A percentile compares a stretch with the other conserved stretches of the same genome.
Conservation (phyloP, 2,329 filamentous ascomycete genomes). For the Penicillium sp. region DNA sequence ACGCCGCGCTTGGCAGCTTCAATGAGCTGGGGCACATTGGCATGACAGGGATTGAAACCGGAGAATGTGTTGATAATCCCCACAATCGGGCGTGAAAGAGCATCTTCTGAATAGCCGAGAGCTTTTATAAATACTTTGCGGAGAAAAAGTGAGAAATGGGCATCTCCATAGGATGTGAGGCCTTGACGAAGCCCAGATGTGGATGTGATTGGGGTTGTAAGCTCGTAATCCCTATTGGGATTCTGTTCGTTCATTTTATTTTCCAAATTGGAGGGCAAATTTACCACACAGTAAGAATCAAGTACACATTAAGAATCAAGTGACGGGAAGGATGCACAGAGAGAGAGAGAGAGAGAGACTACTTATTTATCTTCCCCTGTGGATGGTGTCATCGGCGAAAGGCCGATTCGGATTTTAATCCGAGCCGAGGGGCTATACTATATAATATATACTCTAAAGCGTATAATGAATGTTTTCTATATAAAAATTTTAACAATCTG, state of each 20-base stretch:
- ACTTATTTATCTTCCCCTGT: conserved; percentile 20
- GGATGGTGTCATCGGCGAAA: conserved; percentile 27
- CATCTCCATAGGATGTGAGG: conserved; percentile 68
- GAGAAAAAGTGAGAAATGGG: conserved; percentile 72
- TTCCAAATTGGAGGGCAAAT: neutral
- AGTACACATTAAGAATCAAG: neutral
- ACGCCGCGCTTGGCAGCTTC: conserved; percentile 69
- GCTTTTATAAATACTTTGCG: conserved; percentile 77
- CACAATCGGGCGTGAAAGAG: conserved; percentile 68
- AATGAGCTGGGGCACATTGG: conserved; percentile 68
- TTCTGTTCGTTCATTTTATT: neutral
- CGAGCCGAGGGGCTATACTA: conserved; percentile 5
- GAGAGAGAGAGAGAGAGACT: no score
- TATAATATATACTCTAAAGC: neutral
- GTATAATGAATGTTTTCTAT: neutral
- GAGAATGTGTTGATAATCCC: conserved; percentile 73
- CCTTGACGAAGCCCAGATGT: conserved; percentile 61
- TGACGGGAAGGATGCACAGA: neutral
- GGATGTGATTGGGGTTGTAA: conserved; percentile 53
- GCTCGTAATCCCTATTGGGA: conserved; percentile 56
- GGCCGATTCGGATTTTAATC: conserved; percentile 26
- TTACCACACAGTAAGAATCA: neutral
- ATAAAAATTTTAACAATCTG: neutral
- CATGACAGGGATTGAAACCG: conserved; percentile 72
- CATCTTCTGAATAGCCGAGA: conserved; percentile 69